Evolutionary conservation across 768 basidiomycete genomes (phyloP), one percentile per base, ranked within the genome.

Genomic region (Leccinum incarnatum): DNA sequence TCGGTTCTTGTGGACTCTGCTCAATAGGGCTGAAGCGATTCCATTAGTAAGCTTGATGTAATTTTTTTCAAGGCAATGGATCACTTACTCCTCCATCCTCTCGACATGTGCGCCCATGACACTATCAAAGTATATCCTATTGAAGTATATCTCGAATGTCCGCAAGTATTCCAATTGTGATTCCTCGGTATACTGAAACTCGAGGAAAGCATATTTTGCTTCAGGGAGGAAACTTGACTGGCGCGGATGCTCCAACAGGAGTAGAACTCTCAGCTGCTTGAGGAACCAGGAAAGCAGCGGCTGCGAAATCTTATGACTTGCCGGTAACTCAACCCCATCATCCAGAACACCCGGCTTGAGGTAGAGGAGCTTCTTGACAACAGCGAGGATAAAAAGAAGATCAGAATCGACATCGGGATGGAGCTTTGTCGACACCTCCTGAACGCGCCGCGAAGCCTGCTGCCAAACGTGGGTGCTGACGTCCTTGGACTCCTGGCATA

Each of bases 91-190:
- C 1, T 51, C 3, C 7, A 27, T 51, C 19, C 17, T 15, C 30
- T 27, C 50, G 11, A 23, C 17, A 11, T 29, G 27, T 29, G 48
- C 27, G 6, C 40, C 32, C 12, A 57, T 45, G n/a, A 40, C 55
- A 37, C 9, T 5, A 32, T 32, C 30, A 12, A 32, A 32, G 30
- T 32, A 32, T 32, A 32, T 32, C 30, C 5, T 56, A 29, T 56
- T 47, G 19, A 57, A 25, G n/a, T 53, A 57, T 25, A 53, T 47
- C 36, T 57, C 56, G 32, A 57, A 57, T 5, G 56, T 57, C n/a
- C 23, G 40, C 9, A 40, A 57, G 25, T 53, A 57, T 36, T 57
- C 42, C 12, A 53, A 36, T 12, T 53, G 37, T 2, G 40, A 47
- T 9, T 53, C 45, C 34, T 57, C 51, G 3, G 32, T 12, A 51